phyloP scores from a whole-genome alignment of 768 basidiomycete species.

The Boletus subcaerulescens region DNA sequence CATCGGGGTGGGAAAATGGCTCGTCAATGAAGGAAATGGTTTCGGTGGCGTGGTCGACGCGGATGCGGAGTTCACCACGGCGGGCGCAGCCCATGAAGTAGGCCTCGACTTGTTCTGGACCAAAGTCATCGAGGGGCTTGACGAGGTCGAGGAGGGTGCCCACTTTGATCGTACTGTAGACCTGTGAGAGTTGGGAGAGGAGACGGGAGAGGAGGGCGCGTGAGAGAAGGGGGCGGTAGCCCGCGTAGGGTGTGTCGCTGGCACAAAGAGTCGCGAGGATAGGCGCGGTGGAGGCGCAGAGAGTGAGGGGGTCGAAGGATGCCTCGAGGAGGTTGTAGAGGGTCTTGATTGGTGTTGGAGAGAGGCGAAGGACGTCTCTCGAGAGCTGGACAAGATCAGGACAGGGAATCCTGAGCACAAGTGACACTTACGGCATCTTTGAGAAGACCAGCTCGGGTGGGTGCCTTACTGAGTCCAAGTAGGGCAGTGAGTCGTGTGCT shows the following conservation, averaged over 20 bases:
- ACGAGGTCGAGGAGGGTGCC: conserved; percentile 75
- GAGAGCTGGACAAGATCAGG: conserved; percentile 54
- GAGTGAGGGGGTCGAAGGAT: conserved; percentile 87
- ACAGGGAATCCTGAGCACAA: neutral
- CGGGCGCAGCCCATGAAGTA: conserved; percentile 93
- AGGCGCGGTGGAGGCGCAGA: conserved; percentile 76
- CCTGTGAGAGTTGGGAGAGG: conserved; percentile 86
- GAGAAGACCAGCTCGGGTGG: conserved; percentile 82
- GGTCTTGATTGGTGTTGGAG: conserved; percentile 66
- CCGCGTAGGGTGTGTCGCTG: conserved; percentile 50
- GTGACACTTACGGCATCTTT: conserved; percentile 71
- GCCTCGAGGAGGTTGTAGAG: conserved; percentile 90
- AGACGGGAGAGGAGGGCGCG: conserved; percentile 90
- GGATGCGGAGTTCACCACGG: conserved; percentile 80
- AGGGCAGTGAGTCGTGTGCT: conserved; percentile 79
- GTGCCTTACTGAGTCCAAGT: conserved; percentile 78
- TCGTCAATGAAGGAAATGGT: conserved; percentile 84
- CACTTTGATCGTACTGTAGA: conserved; percentile 86
- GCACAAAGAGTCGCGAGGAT: conserved; percentile 62
- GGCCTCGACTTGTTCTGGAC: conserved; percentile 77
- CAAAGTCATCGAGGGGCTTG: conserved; percentile 61
- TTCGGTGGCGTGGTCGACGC: conserved; percentile 85
- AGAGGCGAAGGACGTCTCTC: conserved; percentile 78
- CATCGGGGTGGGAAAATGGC: conserved; percentile 50
- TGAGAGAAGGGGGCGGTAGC: conserved; percentile 86